Percentiles rank a stretch among this genome's conserved stretches.
phyloP scores from a whole-genome alignment of 306 rosid species.

The Dalbergia oliveri region DNA sequence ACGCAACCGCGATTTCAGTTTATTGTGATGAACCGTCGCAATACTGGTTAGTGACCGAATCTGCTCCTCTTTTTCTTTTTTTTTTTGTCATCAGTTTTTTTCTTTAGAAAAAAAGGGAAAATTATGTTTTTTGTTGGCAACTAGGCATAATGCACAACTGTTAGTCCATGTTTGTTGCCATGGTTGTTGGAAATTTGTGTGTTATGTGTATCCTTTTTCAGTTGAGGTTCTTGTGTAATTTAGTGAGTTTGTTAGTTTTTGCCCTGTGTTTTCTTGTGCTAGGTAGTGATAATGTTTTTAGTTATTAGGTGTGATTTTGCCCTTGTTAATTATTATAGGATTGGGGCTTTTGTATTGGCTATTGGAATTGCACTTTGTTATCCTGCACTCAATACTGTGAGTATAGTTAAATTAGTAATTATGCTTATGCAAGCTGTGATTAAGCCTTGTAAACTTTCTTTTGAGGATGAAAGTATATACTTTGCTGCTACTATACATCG shows the following conservation, averaged over 20 bases:
- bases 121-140: neutral
- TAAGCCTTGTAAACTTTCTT: constrained; percentile 23
- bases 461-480: constrained; percentile 19
- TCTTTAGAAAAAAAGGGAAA: neutral
- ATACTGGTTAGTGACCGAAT: constrained; percentile 58
- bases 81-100: neutral
- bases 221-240: constrained; percentile 22
- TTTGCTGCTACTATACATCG: constrained; percentile 15
- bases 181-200: constrained; percentile 18
- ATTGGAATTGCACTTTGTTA: constrained; percentile 10
- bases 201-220: neutral
- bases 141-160: neutral
- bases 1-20: constrained; percentile 70
- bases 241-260: constrained; percentile 1
- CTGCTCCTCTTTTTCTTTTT: constrained; percentile 23
- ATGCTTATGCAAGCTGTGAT: neutral
- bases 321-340: constrained; percentile 37
- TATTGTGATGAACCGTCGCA: constrained; percentile 73
- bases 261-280: neutral
- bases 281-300: neutral
- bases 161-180: neutral
- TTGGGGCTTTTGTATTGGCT: constrained; percentile 39
- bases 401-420: constrained; percentile 28
- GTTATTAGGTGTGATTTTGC: constrained; percentile 35
- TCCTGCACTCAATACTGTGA: constrained; percentile 35